Conservation (phyloP, 2,329 filamentous ascomycete genomes). For the Botrytis porri region DNA sequence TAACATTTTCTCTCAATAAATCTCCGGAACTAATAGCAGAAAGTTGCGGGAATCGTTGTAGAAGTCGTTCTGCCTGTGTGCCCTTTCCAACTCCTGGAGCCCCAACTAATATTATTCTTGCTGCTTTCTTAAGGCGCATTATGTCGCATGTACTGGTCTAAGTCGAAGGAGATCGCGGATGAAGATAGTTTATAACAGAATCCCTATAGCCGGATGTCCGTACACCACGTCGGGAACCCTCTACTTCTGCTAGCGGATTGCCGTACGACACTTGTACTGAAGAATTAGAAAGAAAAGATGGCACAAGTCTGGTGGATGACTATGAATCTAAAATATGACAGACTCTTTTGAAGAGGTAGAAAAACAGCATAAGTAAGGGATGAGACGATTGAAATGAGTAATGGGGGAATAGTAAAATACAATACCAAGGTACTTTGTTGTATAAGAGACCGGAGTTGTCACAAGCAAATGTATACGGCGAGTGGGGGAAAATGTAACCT, state of each 20-base stretch:
- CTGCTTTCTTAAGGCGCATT: constrained; percentile 74
- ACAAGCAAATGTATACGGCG: constrained; percentile 6
- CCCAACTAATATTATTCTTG: constrained; percentile 90
- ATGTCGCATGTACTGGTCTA: constrained; percentile 17
- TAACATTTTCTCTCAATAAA: constrained; percentile 87
- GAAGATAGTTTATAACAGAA: neutral
- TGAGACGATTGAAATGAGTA: neutral
- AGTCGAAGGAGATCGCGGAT: neutral
- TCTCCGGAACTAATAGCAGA: constrained; percentile 93
- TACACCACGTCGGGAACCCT: constrained; percentile 1
- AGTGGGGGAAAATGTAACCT: neutral
- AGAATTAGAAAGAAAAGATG: neutral
- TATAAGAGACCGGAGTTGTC: neutral
- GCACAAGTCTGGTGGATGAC: neutral
- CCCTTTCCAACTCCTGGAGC: constrained; percentile 92
- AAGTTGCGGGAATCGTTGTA: constrained; percentile 82
- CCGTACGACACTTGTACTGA: neutral
- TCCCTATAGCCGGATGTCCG: constrained; percentile 9
- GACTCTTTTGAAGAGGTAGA: neutral
- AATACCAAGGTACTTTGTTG: neutral
- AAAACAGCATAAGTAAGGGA: neutral
- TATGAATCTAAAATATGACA: neutral
- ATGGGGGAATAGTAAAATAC: neutral
- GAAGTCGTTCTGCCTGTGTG: constrained; percentile 86
- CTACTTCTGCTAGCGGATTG: neutral